Evolutionary conservation across 108 stramenopile species (phyloP).

Genomic region (Nitzschia inconspicua): DNA sequence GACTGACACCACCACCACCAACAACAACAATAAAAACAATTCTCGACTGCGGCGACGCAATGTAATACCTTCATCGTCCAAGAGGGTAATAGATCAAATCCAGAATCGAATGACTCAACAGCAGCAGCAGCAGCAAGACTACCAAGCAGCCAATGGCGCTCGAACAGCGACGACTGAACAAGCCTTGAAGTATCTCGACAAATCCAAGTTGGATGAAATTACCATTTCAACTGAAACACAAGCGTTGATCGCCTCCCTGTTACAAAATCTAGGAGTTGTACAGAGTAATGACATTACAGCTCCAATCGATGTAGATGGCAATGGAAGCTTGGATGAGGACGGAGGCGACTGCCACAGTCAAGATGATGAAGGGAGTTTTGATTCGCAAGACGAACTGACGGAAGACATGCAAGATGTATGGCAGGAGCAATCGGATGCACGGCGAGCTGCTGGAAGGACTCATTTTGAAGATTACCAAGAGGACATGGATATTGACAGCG

Average conservation of each 20-base stretch:
- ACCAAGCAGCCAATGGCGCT: background rate
- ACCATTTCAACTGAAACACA: slow-evolving; percentile 47
- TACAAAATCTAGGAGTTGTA: slow-evolving; percentile 47
- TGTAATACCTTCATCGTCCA: too few relatives aligned
- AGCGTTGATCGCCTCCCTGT: slow-evolving; percentile 34
- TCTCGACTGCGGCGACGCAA: too few relatives aligned
- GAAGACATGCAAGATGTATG: slow-evolving; percentile 9
- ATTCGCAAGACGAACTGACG: background rate
- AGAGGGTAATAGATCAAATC: slow-evolving; percentile 51
- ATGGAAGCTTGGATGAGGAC: background rate
- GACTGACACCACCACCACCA: too few relatives aligned
- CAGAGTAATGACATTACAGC: background rate
- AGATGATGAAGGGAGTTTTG: background rate
- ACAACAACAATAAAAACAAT: too few relatives aligned
- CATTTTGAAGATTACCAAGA: too few relatives aligned
- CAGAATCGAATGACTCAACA: slow-evolving; percentile 28
- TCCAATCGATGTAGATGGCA: too few relatives aligned
- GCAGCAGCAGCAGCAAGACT: slow-evolving; percentile 2
- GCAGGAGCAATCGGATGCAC: too few relatives aligned
- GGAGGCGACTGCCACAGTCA: background rate
- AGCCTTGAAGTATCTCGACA: slow-evolving; percentile 45
- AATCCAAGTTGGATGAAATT: slow-evolving; percentile 55
- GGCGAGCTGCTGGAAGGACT: too few relatives aligned
- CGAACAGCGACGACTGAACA: slow-evolving; percentile 16
- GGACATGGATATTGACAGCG: slow-evolving; percentile 9